These are phyloP conservation scores for Neolentinus lepideus DNA, from an alignment of 1,284 basidiomycete genomes.

Conservation along the genomic window DNA sequence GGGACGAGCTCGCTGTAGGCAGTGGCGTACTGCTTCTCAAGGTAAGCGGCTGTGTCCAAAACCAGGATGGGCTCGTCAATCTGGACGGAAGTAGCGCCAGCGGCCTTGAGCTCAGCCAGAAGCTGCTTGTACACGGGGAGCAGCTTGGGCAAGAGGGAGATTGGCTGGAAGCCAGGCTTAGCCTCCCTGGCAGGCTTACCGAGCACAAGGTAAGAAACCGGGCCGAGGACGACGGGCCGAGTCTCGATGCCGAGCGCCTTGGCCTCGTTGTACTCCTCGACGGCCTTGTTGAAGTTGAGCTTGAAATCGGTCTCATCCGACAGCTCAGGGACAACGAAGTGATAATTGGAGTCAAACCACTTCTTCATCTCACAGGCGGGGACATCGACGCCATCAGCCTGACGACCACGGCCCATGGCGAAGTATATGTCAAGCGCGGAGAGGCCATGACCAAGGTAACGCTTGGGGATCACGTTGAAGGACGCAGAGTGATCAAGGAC, in stretches of 20 bases:
- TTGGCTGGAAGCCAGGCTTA: constrained; percentile 81
- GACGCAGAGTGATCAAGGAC: constrained; percentile 96
- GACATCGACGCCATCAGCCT: constrained; percentile 91
- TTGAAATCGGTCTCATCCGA: constrained; percentile 91
- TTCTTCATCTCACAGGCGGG: constrained; percentile 99
- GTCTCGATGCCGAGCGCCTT: constrained; percentile 87
- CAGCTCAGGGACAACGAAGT: constrained; percentile 98
- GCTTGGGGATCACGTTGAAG: constrained; percentile 96
- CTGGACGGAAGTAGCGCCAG: constrained; percentile 93
- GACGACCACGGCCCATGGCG: constrained; percentile 98
- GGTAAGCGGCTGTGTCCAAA: constrained; percentile 77
- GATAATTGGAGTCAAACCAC: constrained; percentile 99
- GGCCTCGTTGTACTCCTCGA: constrained; percentile 95
- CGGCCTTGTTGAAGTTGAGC: constrained; percentile 91
- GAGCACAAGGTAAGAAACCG: constrained; percentile 92
- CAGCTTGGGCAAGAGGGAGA: constrained; percentile 87
- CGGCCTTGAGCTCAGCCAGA: constrained; percentile 85
- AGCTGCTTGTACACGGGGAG: constrained; percentile 92
- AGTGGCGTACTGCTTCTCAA: constrained; percentile 77
- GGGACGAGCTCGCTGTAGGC: constrained; percentile 82
- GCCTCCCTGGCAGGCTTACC: constrained; percentile 91
- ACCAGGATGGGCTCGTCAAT: constrained; percentile 97
- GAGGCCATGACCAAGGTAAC: constrained; percentile 85
- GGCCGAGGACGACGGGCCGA: constrained; percentile 94
- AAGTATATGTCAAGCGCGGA: constrained; percentile 95